These are phyloP conservation scores for Lyophyllum semitale DNA, from an alignment of 768 basidiomycete species.

Conservation along the genomic window DNA sequence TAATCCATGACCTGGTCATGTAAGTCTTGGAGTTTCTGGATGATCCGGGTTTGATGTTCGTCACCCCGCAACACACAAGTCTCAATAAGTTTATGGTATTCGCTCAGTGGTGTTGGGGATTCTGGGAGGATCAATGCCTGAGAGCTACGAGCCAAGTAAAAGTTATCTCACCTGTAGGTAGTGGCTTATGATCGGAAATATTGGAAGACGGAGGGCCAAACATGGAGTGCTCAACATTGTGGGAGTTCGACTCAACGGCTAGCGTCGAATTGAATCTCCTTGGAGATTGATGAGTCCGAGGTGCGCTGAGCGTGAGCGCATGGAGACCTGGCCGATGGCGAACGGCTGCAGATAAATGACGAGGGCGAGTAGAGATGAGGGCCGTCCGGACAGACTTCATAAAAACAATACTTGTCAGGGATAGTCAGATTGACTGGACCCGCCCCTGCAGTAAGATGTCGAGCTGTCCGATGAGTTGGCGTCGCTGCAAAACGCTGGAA, in stretches of 20 bases:
- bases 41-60: conserved; percentile 81
- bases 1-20: conserved; percentile 74
- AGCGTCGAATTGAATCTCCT: conserved; percentile 36
- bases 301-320: conserved; percentile 12
- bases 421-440: background rate
- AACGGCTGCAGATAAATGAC: conserved; percentile 17
- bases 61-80: conserved; percentile 67
- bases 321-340: conserved; percentile 13
- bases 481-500: conserved; percentile 21
- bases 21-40: conserved; percentile 78
- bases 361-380: conserved; percentile 16
- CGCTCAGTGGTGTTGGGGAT: conserved; percentile 39
- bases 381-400: conserved; percentile 36
- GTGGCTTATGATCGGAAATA: conserved; percentile 1
- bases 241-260: conserved; percentile 28
- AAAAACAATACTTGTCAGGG: background rate
- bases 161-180: conserved; percentile 5
- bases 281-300: conserved; percentile 7
- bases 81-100: conserved; percentile 48
- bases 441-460: background rate
- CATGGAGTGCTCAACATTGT: conserved; percentile 25
- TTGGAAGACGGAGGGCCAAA: conserved; percentile 13
- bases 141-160: background rate
- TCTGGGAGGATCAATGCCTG: conserved; percentile 21
- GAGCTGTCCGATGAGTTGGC: conserved; percentile 13